Base-by-base conservation (phyloP, 75 land plant genomes). In the Pseudotsuga menziesii region DNA sequence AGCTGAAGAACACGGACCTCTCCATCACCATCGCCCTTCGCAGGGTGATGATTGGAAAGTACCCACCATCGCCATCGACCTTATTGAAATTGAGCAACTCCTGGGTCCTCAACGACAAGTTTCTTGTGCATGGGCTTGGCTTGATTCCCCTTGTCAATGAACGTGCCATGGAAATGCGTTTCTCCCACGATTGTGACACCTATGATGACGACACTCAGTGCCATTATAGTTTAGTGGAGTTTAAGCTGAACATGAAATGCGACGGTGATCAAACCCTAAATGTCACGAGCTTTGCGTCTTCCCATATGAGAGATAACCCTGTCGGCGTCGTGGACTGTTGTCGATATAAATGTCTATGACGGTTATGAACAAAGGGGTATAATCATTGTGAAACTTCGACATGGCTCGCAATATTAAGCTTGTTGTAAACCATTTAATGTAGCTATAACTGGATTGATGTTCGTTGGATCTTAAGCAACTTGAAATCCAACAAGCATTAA, bases 41-140 rank as follows among this genome's bases (percentile, higher is more conserved):
- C 36, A 35, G 3, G 36, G 36, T 35, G 36, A 35, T 35, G 36
- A 35, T 35, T 35, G 36, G 36, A 35, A 35, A 35, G 36, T 35
- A 35, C 36, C 36, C 36, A 35, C 2, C 36, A 35, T n/a, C n/a
- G n/a, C n/a, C n/a, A n/a, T n/a, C n/a, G n/a, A n/a, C n/a, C n/a
- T n/a, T n/a, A n/a, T n/a, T n/a, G n/a, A n/a, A n/a, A n/a, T n/a
- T n/a, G n/a, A n/a, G n/a, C n/a, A n/a, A n/a, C n/a, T 91, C 99
- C 27, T 91, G 94, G 4, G 97, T 96, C 44, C 94, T 96, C 80
- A 96, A 93, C 84, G 94, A n/a, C 88, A 97, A 96, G 93, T 93
- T 96, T 81, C 88, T 93, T 58, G 92, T 97, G 56, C 99, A 96
- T 78, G 87, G 99, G 25, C 90, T 96, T 70, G 99, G 99, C 19